Evolutionary conservation across 2,329 filamentous ascomycete genomes (phyloP), one percentile per base, ranked within the genome.

Genomic region (Colletotrichum chrysophilum): DNA sequence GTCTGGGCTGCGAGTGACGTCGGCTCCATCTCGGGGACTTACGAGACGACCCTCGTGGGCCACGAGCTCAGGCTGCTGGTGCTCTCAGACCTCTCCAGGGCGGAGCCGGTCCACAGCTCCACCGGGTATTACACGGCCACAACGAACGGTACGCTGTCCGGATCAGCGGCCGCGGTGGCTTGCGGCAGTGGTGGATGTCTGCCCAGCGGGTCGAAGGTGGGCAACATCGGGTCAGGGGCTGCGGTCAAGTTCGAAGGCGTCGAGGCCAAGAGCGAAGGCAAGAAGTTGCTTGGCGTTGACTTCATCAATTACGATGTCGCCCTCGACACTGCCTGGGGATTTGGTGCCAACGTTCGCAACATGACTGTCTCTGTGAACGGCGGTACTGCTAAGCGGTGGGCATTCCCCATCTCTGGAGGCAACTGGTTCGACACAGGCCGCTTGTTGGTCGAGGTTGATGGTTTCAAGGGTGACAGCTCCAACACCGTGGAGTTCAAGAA

Each of bases 271-370:
- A 82, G 79, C 0, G 80, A 76, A 5, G 84, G 85, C 1, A 78
- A 78, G 4, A 85, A 86, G 74, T 84, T 87, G 36, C 74, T 90
- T 1, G 87, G 86, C 1, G 79, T 90, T 14, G 87, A 89, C 78
- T 90, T 86, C 61, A 87, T 89, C 80, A 90, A 90, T 80, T 89
- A 90, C 76, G 88, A 90, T 10, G 81, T 86, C 0, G 89, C 87
- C 82, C 65, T 75, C 21, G 73, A 73, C 28, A 68, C 73, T 8
- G 73, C 73, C n/a, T 75, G 73, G 73, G 84, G 78, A 0, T 85
- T 80, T 76, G 88, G 87, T 0, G 83, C 85, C 1, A 91, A 90
- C 77, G 86, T 88, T 0, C 81, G 88, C 1, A 90, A 90, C 70
- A 83, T 89, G 79, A 89, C 88, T 0, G 80, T 91, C 16, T 79